These are phyloP conservation scores for Asterophora parasitica DNA, from an alignment of 768 basidiomycete genomes.

Conservation along the genomic window DNA sequence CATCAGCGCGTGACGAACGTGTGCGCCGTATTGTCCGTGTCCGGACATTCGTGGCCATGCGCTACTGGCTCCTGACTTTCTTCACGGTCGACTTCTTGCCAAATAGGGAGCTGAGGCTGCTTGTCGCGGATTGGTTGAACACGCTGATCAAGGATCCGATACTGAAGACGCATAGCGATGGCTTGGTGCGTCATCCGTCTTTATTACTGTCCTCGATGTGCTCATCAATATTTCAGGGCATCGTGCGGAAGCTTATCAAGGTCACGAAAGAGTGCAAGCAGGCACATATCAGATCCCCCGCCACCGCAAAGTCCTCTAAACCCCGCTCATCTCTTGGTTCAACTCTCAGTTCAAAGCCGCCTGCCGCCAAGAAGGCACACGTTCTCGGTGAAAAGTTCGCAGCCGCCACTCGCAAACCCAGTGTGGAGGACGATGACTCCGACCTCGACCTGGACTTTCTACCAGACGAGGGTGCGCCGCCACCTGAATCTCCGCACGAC, in stretches of 20 bases:
- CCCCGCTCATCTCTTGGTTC: constrained; percentile 26
- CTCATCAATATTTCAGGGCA: constrained; percentile 43
- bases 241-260: constrained; percentile 78
- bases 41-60: constrained; percentile 83
- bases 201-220: constrained; percentile 1
- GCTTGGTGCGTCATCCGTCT: constrained; percentile 48
- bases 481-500: constrained; percentile 35
- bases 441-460: constrained; percentile 79
- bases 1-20: constrained; percentile 57
- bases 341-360: constrained; percentile 30
- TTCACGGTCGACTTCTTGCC: constrained; percentile 86
- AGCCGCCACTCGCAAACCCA: constrained; percentile 44
- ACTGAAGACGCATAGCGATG: constrained; percentile 60
- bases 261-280: constrained; percentile 80
- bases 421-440: constrained; percentile 50
- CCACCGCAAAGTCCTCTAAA: constrained; percentile 29
- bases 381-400: constrained; percentile 63
- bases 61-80: constrained; percentile 89
- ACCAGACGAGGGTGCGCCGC: constrained; percentile 39
- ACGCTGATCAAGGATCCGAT: constrained; percentile 67
- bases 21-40: constrained; percentile 77
- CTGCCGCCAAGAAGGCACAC: constrained; percentile 35
- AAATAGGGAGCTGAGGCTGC: constrained; percentile 66
- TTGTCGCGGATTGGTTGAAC: constrained; percentile 81
- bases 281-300: constrained; percentile 45